These are phyloP conservation scores for Fraxinus americana DNA, from an alignment of 257 asterid genomes.

Conservation along the genomic window DNA sequence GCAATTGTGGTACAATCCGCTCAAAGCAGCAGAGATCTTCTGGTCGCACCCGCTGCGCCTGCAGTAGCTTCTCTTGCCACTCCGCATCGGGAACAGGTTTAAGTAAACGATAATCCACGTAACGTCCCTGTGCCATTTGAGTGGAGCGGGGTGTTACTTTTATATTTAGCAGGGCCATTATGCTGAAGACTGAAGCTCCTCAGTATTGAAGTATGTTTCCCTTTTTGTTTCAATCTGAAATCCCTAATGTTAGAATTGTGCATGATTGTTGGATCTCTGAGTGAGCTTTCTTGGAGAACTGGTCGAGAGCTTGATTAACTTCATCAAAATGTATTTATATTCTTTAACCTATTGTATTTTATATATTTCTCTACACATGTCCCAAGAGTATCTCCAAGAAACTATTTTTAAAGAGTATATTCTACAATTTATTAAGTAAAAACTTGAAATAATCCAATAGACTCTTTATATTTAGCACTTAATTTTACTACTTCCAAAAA, in stretches of 20 bases:
- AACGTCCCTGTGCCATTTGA: not conserved
- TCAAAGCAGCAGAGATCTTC: slow-evolving; percentile 38
- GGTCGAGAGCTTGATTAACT: not conserved
- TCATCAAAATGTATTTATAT: slow-evolving; percentile 4
- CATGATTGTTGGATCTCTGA: slow-evolving; percentile 9
- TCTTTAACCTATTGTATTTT: not conserved
- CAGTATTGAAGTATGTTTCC: not conserved
- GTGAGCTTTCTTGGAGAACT: not conserved
- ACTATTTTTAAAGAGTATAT: too few species aligned
- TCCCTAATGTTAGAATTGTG: slow-evolving; percentile 22
- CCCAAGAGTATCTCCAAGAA: too few species aligned
- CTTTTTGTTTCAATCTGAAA: not conserved
- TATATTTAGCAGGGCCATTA: too few species aligned
- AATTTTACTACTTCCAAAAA: too few species aligned
- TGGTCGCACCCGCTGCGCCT: slow-evolving; percentile 45
- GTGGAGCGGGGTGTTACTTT: not conserved
- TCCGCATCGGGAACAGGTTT: not conserved
- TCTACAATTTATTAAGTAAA: too few species aligned
- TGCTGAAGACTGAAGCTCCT: not conserved
- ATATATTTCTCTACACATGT: too few species aligned
- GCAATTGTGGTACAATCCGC: slow-evolving; percentile 53
- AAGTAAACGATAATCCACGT: not conserved
- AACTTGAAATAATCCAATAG: too few species aligned
- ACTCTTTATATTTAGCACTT: too few species aligned
- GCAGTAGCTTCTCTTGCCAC: not conserved